Conservation (phyloP, 257 asterid genomes). For the Henckelia pumila region DNA sequence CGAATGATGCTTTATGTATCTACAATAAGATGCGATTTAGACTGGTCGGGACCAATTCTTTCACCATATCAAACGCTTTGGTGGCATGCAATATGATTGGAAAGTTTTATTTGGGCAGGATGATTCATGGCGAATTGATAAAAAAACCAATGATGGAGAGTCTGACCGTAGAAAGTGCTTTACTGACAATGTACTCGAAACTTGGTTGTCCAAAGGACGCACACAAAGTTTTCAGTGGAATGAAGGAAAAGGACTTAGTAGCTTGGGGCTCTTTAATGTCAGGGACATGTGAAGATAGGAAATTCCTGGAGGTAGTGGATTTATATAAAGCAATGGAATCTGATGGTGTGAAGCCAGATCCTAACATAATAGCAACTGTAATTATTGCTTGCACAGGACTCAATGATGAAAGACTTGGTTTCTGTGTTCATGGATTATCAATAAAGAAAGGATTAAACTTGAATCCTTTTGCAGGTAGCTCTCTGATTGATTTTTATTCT, state of each 20-base stretch:
- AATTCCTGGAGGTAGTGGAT: constrained; percentile 44
- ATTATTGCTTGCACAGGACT: constrained; percentile 47
- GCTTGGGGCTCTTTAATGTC: constrained; percentile 90
- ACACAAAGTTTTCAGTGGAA: constrained; percentile 43
- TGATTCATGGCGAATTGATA: constrained; percentile 57
- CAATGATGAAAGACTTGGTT: constrained; percentile 37
- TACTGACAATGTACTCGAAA: constrained; percentile 82
- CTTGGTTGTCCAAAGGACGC: constrained; percentile 49
- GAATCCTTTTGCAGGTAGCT: constrained; percentile 56
- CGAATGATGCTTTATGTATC: constrained; percentile 48
- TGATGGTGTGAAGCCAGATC: constrained; percentile 55
- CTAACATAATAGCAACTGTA: constrained; percentile 45
- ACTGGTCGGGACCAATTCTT: constrained; percentile 57
- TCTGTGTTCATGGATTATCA: constrained; percentile 55
- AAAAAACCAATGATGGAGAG: constrained; percentile 57
- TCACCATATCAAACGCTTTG: constrained; percentile 61
- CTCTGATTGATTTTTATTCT: constrained; percentile 65
- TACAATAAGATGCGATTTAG: constrained; percentile 45
- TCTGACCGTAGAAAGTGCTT: constrained; percentile 60
- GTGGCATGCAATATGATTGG: constrained; percentile 50
- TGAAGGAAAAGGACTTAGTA: constrained; percentile 62
- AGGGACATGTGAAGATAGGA: constrained; percentile 49
- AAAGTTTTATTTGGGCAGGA: constrained; percentile 42
- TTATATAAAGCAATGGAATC: constrained; percentile 51
- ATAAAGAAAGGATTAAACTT: constrained; percentile 57